Evolutionary conservation across 1,284 basidiomycete species (phyloP).

Genomic region (Taiwanofungus camphoratus): DNA sequence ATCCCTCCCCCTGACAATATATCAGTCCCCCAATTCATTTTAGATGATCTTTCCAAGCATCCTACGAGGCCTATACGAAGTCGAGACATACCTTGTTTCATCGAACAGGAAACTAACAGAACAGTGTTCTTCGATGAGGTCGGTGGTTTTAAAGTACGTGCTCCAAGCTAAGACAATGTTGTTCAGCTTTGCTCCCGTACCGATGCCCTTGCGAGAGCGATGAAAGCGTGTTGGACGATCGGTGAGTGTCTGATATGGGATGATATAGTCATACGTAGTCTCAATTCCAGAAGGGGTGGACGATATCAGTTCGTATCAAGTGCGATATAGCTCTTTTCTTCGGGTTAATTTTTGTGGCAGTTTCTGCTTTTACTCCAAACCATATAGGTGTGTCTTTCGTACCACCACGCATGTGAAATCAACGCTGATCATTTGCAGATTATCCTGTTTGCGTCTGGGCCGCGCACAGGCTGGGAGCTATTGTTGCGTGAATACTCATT

Average conservation of each 20-base stretch:
- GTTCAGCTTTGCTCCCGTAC: conserved; percentile 9
- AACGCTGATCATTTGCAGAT: conserved; percentile 5
- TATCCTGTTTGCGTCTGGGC: conserved; percentile 36
- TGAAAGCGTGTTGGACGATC: conserved; percentile 7
- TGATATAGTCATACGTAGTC: background rate
- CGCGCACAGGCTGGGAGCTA: conserved; percentile 59
- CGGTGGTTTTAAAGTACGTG: background rate
- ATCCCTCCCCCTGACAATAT: conserved; percentile 2
- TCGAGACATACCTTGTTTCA: background rate
- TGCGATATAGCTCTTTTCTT: background rate
- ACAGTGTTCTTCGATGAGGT: conserved; percentile 1
- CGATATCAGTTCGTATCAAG: conserved; percentile 18
- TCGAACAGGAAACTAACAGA: conserved; percentile 3
- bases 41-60: background rate
- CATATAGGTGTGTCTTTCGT: conserved; percentile 18
- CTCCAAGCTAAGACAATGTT: background rate
- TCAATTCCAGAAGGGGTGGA: background rate
- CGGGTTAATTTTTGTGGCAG: conserved; percentile 6
- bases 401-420: background rate
- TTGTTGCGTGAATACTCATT: conserved; percentile 47
- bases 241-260: background rate
- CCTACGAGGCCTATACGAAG: background rate
- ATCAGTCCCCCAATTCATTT: conserved; percentile 5
- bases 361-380: conserved; percentile 22
- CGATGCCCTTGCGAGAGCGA: conserved; percentile 9